Conservation (phyloP, 2,329 filamentous ascomycete species). For the Dactylellina parvicollis region DNA sequence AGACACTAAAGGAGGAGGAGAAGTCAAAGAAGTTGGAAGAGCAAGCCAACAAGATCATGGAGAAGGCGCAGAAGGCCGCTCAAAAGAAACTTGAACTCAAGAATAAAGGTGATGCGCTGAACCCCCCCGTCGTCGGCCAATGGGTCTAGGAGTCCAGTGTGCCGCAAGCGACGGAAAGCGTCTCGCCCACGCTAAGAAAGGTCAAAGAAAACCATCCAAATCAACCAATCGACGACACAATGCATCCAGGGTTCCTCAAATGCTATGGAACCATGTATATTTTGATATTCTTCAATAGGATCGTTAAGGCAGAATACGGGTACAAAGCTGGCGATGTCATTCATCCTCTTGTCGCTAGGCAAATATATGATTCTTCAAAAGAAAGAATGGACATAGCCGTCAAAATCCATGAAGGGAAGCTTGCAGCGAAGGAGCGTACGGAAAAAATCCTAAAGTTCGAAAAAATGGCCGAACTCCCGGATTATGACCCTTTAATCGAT, state of each 20-base stretch:
- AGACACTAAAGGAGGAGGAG: slow-evolving; percentile 2
- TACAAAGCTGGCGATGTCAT: not conserved
- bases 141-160: slow-evolving; percentile 20
- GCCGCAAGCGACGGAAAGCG: not conserved
- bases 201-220: not conserved
- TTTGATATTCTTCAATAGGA: not conserved
- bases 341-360: too few species aligned
- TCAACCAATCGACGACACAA: not conserved
- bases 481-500: slow-evolving; percentile 16
- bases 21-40: slow-evolving; percentile 7
- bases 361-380: too few species aligned
- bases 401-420: not conserved
- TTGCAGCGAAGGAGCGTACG: not conserved
- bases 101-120: not conserved
- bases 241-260: not conserved
- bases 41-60: not conserved
- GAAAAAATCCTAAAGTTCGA: not conserved
- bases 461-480: not conserved
- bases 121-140: not conserved
- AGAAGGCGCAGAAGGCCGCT: slow-evolving; percentile 1
- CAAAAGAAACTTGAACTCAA: not conserved
- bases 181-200: not conserved
- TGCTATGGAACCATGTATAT: not conserved
- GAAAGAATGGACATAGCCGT: not conserved
- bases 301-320: not conserved